A percentile compares a stretch with the other conserved stretches of the same genome.
These are phyloP conservation scores for Actinomucor elegans DNA, from an alignment of 371 early-diverging fungal genomes.

Conservation along the genomic window DNA sequence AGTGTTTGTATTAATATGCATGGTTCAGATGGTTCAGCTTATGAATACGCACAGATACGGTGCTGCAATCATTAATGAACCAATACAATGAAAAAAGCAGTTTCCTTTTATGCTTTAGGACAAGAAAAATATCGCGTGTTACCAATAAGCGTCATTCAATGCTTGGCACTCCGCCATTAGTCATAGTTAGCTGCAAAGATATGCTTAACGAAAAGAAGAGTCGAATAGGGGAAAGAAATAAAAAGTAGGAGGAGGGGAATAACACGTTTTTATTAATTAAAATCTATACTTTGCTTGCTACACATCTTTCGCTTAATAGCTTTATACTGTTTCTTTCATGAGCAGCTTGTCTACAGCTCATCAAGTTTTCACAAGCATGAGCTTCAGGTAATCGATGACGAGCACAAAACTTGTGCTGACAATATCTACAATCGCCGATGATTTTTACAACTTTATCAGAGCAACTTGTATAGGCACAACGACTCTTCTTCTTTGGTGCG, in stretches of 20 bases:
- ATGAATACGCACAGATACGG: too few relatives aligned
- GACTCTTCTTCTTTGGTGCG: conserved; percentile 20
- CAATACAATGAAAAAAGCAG: background rate
- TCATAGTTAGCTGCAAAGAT: background rate
- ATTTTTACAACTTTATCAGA: conserved; percentile 44
- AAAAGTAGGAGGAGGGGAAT: background rate
- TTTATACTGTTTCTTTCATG: conserved; percentile 53
- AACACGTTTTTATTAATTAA: background rate
- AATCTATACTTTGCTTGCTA: conserved; percentile 60
- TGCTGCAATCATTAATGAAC: too few relatives aligned
- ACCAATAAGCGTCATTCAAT: background rate
- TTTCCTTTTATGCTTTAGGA: background rate
- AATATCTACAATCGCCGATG: conserved; percentile 55
- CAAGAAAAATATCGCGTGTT: background rate
- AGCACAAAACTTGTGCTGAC: conserved; percentile 52
- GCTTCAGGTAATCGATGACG: conserved; percentile 69
- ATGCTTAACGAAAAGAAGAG: background rate
- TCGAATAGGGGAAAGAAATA: background rate
- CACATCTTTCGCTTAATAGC: conserved; percentile 66
- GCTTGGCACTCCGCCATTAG: background rate
- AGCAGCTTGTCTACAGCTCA: conserved; percentile 56
- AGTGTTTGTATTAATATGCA: too few relatives aligned
- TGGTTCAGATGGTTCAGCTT: too few relatives aligned
- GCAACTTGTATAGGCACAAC: conserved; percentile 42
- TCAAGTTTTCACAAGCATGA: conserved; percentile 64